phyloP scores from a whole-genome alignment of 2,329 filamentous ascomycete genomes.

The Xylariaceae sp. region DNA sequence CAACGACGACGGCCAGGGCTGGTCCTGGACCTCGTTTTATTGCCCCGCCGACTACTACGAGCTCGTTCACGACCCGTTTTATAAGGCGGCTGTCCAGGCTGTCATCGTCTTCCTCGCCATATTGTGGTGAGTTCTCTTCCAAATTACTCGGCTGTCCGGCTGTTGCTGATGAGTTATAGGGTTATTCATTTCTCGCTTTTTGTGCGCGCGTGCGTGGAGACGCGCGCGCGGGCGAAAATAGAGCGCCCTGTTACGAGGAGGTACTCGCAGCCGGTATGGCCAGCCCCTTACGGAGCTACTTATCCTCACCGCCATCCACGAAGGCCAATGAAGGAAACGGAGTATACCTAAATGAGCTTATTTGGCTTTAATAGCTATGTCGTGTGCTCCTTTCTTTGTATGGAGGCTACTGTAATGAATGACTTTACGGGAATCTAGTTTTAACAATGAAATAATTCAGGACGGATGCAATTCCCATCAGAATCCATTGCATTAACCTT shows the following conservation, averaged over 20 bases:
- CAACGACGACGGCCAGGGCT: neutral
- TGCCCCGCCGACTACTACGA: constrained; percentile 16
- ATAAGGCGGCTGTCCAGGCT: constrained; percentile 13
- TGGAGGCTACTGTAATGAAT: neutral
- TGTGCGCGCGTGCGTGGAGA: constrained; percentile 23
- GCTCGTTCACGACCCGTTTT: constrained; percentile 11
- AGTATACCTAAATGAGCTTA: constrained; percentile 5
- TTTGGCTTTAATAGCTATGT: neutral
- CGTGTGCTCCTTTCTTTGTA: neutral
- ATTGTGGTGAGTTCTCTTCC: constrained; percentile 12
- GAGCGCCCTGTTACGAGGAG: constrained; percentile 3
- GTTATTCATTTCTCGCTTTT: constrained; percentile 23
- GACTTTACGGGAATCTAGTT: neutral
- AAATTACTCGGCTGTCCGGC: neutral
- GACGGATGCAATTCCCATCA: neutral
- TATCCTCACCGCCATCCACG: constrained; percentile 2
- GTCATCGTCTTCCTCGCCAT: constrained; percentile 18
- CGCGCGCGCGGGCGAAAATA: constrained; percentile 16
- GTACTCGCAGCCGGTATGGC: constrained; percentile 14
- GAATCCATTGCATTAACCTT: neutral
- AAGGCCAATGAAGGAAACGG: constrained; percentile 7
- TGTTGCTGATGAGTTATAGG: constrained; percentile 12
- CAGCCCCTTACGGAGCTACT: constrained; percentile 6
- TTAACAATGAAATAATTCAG: neutral
- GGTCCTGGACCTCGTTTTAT: constrained; percentile 1